Base-by-base conservation (phyloP, 495 filamentous ascomycete species). In the Xylaria nigripes region DNA sequence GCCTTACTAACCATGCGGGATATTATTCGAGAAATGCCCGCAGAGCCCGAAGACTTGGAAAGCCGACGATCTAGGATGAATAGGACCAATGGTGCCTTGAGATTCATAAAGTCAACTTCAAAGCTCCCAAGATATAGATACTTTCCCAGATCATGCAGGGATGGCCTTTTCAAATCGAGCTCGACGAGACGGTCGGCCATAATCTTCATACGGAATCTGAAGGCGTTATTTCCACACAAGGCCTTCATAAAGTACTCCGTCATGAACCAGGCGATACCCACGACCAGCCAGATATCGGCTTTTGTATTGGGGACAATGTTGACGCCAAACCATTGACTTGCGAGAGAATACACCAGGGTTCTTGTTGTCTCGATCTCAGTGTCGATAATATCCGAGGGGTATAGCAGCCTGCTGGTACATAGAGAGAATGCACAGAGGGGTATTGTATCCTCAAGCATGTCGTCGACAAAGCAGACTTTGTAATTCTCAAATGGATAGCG, bases 311-410 rank as follows among this genome's bases (percentile, higher is more conserved):
- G 85, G 43, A 93, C 82, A 42, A 99, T 84, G 55, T 87, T 86
- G 55, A 97, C 83, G 6, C 93, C 93, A 54, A 89, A 84, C 86
- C 92, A 99, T 64, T 99, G 93, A 55, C 79, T 85, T n/a, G 94
- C 88, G 23, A 97, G 71, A 18, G 88, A 83, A 70, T 94, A 84
- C 12, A 91, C 84, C 5, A 97, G 71, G 44, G 74, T 79, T 34
- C 90, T 80, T 7, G 86, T 94, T 4, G 84, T 83, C 19, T 84
- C 80, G 58, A 92, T 81, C 61, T 95, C 82, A 1, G 82, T 81
- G 58, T 97, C 90, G 51, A 92, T 83, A 42, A 96, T 82, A 29
- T 86, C 81, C 54, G 84, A 79, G 0, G 89, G 85, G 62, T 87
- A 94, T 2, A 99, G 81, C 0, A 99, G 76, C 47, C 87, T 81